Conservation (phyloP, 1,284 basidiomycete genomes). For the Pseudozyma sp. region DNA sequence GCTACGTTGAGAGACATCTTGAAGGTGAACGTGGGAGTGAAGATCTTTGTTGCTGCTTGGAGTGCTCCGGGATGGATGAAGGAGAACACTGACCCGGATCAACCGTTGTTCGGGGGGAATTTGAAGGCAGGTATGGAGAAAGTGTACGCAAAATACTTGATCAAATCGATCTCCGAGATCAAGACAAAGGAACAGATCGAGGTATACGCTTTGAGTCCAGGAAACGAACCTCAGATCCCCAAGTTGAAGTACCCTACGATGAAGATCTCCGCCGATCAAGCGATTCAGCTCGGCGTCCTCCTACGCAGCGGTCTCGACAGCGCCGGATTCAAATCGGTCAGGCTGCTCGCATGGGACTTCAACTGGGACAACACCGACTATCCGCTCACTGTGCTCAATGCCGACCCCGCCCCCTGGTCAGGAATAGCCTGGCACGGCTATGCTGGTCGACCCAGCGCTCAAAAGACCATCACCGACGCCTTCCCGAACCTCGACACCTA, state of each 20-base stretch:
- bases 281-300: conserved; percentile 29
- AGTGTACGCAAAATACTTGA: conserved; percentile 47
- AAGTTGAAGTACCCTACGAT: conserved; percentile 43
- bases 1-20: conserved; percentile 42
- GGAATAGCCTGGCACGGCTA: conserved; percentile 61
- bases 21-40: conserved; percentile 32
- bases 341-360: conserved; percentile 41
- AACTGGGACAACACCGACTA: conserved; percentile 54
- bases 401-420: conserved; percentile 21
- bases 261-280: conserved; percentile 26
- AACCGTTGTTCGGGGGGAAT: conserved; percentile 44
- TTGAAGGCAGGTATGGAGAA: conserved; percentile 43
- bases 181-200: conserved; percentile 29
- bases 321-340: conserved; percentile 22
- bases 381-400: conserved; percentile 39
- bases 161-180: conserved; percentile 37
- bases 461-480: conserved; percentile 38
- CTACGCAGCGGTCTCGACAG: conserved; percentile 32
- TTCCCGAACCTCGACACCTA: conserved; percentile 38
- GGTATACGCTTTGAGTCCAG: conserved; percentile 29
- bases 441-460: conserved; percentile 32
- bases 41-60: conserved; percentile 49
- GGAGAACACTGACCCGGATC: conserved; percentile 23
- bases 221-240: conserved; percentile 50
- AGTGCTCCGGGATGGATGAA: conserved; percentile 61